Evolutionary conservation across 306 rosid species (phyloP).

Genomic region (Phaseolus lunatus): DNA sequence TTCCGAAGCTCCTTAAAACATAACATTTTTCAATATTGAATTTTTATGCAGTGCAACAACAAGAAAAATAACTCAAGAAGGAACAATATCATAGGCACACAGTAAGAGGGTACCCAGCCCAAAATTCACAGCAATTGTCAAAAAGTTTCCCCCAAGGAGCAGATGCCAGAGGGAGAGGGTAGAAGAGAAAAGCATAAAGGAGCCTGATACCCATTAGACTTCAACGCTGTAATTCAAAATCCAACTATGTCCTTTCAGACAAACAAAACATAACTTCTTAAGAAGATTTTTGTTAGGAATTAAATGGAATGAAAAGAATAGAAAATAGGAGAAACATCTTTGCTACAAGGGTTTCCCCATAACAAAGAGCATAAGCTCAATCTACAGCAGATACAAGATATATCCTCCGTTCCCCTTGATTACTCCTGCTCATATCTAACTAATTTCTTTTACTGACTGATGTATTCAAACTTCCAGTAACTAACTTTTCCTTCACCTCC

Average conservation of each 20-base stretch:
- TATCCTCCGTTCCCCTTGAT: background rate
- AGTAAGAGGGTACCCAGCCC: conserved; percentile 1
- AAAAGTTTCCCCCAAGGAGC: conserved; percentile 8
- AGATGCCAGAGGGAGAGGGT: background rate
- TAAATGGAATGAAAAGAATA: background rate
- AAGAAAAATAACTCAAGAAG: conserved; percentile 17
- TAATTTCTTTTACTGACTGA: background rate
- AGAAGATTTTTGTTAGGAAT: background rate
- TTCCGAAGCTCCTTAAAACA: conserved; percentile 25
- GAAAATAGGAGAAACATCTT: background rate
- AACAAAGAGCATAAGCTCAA: background rate
- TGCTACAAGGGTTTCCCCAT: background rate
- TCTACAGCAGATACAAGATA: background rate
- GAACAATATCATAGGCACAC: conserved; percentile 22
- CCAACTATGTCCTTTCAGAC: conserved; percentile 12
- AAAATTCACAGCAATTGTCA: conserved; percentile 14
- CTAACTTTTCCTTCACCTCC: background rate
- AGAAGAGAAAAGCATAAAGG: conserved; percentile 3
- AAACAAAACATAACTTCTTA: background rate
- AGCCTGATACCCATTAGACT: background rate
- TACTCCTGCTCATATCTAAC: background rate
- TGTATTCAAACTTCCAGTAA: background rate
- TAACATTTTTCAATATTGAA: background rate
- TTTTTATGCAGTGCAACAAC: conserved; percentile 27
- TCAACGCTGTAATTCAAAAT: conserved; percentile 33